Base-by-base conservation (phyloP, 305 asterid genomes). In the Fraxinus platypoda region DNA sequence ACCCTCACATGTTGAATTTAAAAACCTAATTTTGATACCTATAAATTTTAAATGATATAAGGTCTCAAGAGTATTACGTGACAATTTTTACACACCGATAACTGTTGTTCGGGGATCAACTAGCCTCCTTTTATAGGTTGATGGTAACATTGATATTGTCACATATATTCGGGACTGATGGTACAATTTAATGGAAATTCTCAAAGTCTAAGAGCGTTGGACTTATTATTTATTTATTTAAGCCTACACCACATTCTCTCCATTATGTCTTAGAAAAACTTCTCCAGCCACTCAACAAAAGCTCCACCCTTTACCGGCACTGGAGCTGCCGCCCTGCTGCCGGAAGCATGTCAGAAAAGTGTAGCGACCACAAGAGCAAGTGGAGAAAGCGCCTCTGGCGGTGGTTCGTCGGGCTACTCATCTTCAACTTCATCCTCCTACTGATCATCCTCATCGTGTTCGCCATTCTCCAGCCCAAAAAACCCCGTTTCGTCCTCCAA, bases 401-500 rank as follows among this genome's bases (percentile, higher is more conserved):
- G 6, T 83, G 78, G 77, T 83, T 82, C 66, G 87, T 78, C 19
- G 79, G 80, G 0, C 43, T 90, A 0, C 84, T 87, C 1, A 41
- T 81, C 84, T 38, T 87, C 81, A 12, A 3, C 84, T 84, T 91
- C 89, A n/a, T 92, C 28, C 25, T 84, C 87, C 93, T 91, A 23
- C 79, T 91, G 2, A 72, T 82, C 19, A 4, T 92, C 87, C 92
- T 92, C 83, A 43, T 92, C 4, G 74, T 81, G 0, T 92, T 91
- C 93, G 89, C 97, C 38, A 76, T 90, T 5, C 91, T 92, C 81
- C 90, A 91, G 76, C 97, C 97, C 26, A 84, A 73, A 62, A 90
- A 88, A 17, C 97, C 95, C 33, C 90, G 90, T 12, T 91, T 92
- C 84, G 84, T 88, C 77, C 97, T 92, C 87, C 90, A 91, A 52